Base-by-base conservation (phyloP, 2,329 filamentous ascomycete species). In the Scedosporium dehoogii region DNA sequence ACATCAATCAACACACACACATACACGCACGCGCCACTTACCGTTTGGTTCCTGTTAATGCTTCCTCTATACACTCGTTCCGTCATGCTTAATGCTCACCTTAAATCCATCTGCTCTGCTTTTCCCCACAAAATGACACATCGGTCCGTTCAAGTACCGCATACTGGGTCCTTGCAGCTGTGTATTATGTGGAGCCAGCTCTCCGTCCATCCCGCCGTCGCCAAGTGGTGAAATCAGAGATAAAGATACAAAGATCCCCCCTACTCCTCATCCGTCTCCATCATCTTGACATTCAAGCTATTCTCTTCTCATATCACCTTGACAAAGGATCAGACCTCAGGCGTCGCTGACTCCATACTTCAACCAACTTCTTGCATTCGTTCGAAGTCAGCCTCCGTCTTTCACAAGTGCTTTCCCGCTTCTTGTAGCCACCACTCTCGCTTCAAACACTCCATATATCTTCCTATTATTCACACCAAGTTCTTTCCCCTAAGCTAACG, bases 351-450 rank as follows among this genome's bases (percentile, higher is more conserved):
- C 51, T 42, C 23, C 33, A 46, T 69, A 58, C 74, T 77, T 76
- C 74, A 72, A 69, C 75, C 75, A 77, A 76, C 75, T 76, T 67
- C 70, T 66, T 70, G 68, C 74, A 71, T 69, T 78, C 75, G 72
- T 76, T 77, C 67, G 74, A 76, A 76, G 73, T 74, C 58, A 60
- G 58, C 48, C 51, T 16, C 18, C 9, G 38, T 29, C 33, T 27
- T 48, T 18, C 44, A 48, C 58, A 48, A 48, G 23, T 21, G 18
- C 38, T 33, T 58, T 25, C 3, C 41, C 6, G n/a, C 57, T 16
- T 41, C 18, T 42, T 42, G 7, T 18, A 25, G 27, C 6, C 21
- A 33, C 12, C 25, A 33, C n/a, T 18, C 25, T 42, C 21, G 18
- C 38, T 46, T 56, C 21, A 33, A 58, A 41, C 16, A 48, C 59